phyloP scores from a whole-genome alignment of 805 yeast species.

The Starmerella bacillaris region DNA sequence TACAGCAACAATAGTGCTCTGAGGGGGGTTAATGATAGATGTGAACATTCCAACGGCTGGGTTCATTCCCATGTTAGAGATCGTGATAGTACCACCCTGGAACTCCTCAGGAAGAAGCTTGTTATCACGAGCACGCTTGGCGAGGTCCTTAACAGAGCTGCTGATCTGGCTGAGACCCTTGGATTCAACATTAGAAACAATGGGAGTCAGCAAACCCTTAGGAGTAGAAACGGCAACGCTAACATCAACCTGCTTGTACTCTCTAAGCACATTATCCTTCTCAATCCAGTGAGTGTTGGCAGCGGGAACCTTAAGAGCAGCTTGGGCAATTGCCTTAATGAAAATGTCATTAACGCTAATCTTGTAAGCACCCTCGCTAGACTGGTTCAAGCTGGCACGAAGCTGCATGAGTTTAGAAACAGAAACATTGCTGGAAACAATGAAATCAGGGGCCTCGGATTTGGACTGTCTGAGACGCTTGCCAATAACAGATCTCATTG shows the following conservation, averaged over 20 bases:
- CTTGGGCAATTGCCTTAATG: slow-evolving; percentile 85
- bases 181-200: slow-evolving; percentile 69
- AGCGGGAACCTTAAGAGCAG: slow-evolving; percentile 77
- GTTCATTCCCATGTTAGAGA: slow-evolving; percentile 98
- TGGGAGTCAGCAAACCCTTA: slow-evolving; percentile 91
- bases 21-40: slow-evolving; percentile 96
- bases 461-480: slow-evolving; percentile 73
- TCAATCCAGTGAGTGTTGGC: slow-evolving; percentile 90
- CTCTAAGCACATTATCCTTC: slow-evolving; percentile 76
- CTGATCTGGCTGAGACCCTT: slow-evolving; percentile 80
- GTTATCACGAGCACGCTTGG: slow-evolving; percentile 87
- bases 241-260: slow-evolving; percentile 79
- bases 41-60: slow-evolving; percentile 82
- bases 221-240: slow-evolving; percentile 99
- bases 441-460: slow-evolving; percentile 75
- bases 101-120: slow-evolving; percentile 90
- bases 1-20: slow-evolving; percentile 80
- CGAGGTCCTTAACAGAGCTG: slow-evolving; percentile 69
- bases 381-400: slow-evolving; percentile 71
- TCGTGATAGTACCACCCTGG: slow-evolving; percentile 98
- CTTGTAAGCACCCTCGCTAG: slow-evolving; percentile 73
- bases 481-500: slow-evolving; percentile 90
- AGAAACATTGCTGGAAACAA: slow-evolving; percentile 70
- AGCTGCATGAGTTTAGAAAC: slow-evolving; percentile 82
- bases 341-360: slow-evolving; percentile 86